Conservation (phyloP, 495 filamentous ascomycete species). For the Podospora conica region DNA sequence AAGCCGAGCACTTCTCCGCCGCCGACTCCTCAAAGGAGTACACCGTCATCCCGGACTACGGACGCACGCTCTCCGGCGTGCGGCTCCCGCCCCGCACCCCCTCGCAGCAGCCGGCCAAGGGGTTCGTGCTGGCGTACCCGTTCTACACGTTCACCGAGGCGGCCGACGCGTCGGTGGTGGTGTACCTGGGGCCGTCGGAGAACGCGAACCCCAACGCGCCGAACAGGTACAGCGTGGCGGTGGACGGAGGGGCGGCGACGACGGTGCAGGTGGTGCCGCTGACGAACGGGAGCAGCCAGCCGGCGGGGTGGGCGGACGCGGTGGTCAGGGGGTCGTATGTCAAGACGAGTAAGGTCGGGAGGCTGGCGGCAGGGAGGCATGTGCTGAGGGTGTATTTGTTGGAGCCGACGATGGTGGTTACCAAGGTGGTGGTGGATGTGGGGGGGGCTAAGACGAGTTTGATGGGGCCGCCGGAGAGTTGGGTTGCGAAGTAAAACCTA, state of each 20-base stretch:
- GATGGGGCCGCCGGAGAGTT: slow-evolving; percentile 56
- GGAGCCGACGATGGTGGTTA: slow-evolving; percentile 53
- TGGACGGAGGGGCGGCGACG: slow-evolving; percentile 42
- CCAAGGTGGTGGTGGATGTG: slow-evolving; percentile 56
- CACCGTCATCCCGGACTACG: slow-evolving; percentile 40
- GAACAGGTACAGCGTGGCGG: slow-evolving; percentile 47
- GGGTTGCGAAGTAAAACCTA: background rate
- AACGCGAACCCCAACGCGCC: slow-evolving; percentile 47
- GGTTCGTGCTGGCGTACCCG: slow-evolving; percentile 49
- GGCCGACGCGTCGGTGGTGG: slow-evolving; percentile 41
- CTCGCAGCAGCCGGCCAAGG: slow-evolving; percentile 32
- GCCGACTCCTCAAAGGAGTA: slow-evolving; percentile 31
- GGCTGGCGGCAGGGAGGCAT: slow-evolving; percentile 37
- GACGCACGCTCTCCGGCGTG: slow-evolving; percentile 49
- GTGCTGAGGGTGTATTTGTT: slow-evolving; percentile 48
- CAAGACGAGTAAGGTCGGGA: slow-evolving; percentile 39
- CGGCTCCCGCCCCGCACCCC: slow-evolving; percentile 42
- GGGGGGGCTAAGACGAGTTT: slow-evolving; percentile 53
- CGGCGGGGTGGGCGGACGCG: slow-evolving; percentile 46
- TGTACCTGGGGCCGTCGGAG: slow-evolving; percentile 49
- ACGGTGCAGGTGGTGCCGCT: slow-evolving; percentile 44
- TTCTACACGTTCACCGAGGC: slow-evolving; percentile 49
- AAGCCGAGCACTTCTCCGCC: slow-evolving; percentile 47
- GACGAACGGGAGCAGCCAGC: slow-evolving; percentile 33
- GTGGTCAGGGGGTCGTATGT: slow-evolving; percentile 48